Evolutionary conservation across 345 rosid species (phyloP).

Genomic region (Cardamine resedifolia): DNA sequence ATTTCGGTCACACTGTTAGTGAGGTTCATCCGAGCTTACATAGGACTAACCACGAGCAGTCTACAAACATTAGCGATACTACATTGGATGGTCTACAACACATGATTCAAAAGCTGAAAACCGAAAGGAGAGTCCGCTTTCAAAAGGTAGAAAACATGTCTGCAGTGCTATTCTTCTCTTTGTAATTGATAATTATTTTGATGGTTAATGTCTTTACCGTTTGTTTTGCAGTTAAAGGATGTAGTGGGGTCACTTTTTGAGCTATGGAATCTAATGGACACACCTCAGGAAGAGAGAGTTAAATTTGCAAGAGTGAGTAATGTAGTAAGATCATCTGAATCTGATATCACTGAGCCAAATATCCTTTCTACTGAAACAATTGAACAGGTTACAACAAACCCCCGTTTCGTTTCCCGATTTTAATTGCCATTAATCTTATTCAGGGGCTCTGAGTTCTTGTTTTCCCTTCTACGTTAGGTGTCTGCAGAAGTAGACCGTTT

Average conservation of each 20-base stretch:
- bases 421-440: not conserved
- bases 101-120: conserved; percentile 62
- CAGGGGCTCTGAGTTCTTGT: conserved; percentile 15
- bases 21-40: conserved; percentile 92
- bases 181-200: not conserved
- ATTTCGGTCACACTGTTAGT: conserved; percentile 77
- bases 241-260: conserved; percentile 56
- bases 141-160: conserved; percentile 54
- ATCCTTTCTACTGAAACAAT: conserved; percentile 68
- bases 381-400: conserved; percentile 55
- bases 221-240: conserved; percentile 66
- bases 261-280: conserved; percentile 94
- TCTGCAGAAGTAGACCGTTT: conserved; percentile 84
- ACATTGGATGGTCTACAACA: conserved; percentile 80
- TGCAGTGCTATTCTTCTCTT: not conserved
- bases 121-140: conserved; percentile 63
- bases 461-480: conserved; percentile 46
- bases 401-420: not conserved
- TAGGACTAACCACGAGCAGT: conserved; percentile 60
- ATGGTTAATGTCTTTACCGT: not conserved
- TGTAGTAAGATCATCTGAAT: conserved; percentile 62
- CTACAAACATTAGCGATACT: conserved; percentile 72
- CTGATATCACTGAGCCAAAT: conserved; percentile 61
- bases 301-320: conserved; percentile 54
- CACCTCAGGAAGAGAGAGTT: conserved; percentile 62